These are phyloP conservation scores for Diaporthe citrichinensis DNA, from an alignment of 2,329 filamentous ascomycete species.

Conservation along the genomic window DNA sequence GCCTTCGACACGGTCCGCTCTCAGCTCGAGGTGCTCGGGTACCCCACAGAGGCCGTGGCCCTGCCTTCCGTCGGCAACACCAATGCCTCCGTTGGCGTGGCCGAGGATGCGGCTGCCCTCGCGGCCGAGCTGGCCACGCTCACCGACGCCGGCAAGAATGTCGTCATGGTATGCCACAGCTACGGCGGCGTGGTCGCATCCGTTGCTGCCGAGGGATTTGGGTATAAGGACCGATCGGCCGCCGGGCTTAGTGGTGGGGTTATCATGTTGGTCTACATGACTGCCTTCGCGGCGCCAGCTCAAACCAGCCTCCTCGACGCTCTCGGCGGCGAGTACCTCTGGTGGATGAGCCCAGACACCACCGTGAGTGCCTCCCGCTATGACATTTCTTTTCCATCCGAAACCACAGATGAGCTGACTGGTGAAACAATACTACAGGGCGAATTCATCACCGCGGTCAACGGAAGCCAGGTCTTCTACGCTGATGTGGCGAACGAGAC, in stretches of 20 bases:
- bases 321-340: slow-evolving; percentile 31
- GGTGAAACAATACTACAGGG: not conserved
- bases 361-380: slow-evolving; percentile 9
- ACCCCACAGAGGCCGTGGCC: slow-evolving; percentile 49
- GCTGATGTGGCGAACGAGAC: slow-evolving; percentile 28
- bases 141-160: slow-evolving; percentile 36
- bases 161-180: slow-evolving; percentile 40
- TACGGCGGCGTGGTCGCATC: slow-evolving; percentile 40
- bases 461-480: slow-evolving; percentile 36
- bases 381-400: not conserved
- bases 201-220: slow-evolving; percentile 33
- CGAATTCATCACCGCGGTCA: slow-evolving; percentile 34
- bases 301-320: slow-evolving; percentile 34
- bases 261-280: slow-evolving; percentile 37
- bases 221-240: slow-evolving; percentile 29
- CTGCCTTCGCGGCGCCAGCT: slow-evolving; percentile 34
- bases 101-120: slow-evolving; percentile 30
- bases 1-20: slow-evolving; percentile 50
- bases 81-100: slow-evolving; percentile 45
- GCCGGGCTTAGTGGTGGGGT: slow-evolving; percentile 31
- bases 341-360: slow-evolving; percentile 34
- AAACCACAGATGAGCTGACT: not conserved
- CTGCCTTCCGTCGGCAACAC: slow-evolving; percentile 52
- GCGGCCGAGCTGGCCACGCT: slow-evolving; percentile 30
- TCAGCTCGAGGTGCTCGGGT: slow-evolving; percentile 51